These are phyloP conservation scores for Mrakiaceae sp. DNA, from an alignment of 1,284 basidiomycete species.

Conservation along the genomic window DNA sequence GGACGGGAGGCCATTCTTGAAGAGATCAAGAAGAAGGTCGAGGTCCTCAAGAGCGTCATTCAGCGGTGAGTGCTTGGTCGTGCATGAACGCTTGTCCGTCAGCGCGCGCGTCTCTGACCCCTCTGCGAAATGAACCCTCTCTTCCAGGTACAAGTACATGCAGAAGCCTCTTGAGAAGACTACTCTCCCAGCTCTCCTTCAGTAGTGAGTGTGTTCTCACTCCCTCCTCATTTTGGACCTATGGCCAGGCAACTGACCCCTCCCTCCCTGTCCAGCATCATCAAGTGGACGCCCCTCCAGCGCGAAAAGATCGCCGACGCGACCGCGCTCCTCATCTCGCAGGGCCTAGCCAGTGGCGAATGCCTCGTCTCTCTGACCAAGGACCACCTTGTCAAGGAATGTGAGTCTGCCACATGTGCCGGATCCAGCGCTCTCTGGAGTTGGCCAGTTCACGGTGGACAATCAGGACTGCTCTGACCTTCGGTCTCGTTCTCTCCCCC, in stretches of 20 bases:
- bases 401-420: slow-evolving; percentile 37
- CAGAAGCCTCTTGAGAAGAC: slow-evolving; percentile 86
- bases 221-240: background rate
- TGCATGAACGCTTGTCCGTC: background rate
- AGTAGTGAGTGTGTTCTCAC: slow-evolving; percentile 43
- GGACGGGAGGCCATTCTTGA: slow-evolving; percentile 38
- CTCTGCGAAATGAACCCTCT: background rate
- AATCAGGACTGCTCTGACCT: no score
- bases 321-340: slow-evolving; percentile 67
- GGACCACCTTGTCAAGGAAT: slow-evolving; percentile 90
- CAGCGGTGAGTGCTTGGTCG: slow-evolving; percentile 50
- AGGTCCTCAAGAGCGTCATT: slow-evolving; percentile 89
- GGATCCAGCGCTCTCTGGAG: no score
- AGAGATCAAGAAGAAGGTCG: slow-evolving; percentile 82
- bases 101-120: background rate
- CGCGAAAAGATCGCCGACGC: slow-evolving; percentile 73
- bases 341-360: slow-evolving; percentile 62
- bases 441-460: background rate
- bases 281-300: slow-evolving; percentile 63
- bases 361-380: slow-evolving; percentile 75
- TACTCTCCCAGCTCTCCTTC: slow-evolving; percentile 69
- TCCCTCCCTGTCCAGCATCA: slow-evolving; percentile 37
- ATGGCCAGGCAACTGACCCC: background rate
- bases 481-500: no score
- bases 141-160: slow-evolving; percentile 83